Base-by-base conservation (phyloP, 2,329 filamentous ascomycete genomes). In the Calonectria fujianensis region DNA sequence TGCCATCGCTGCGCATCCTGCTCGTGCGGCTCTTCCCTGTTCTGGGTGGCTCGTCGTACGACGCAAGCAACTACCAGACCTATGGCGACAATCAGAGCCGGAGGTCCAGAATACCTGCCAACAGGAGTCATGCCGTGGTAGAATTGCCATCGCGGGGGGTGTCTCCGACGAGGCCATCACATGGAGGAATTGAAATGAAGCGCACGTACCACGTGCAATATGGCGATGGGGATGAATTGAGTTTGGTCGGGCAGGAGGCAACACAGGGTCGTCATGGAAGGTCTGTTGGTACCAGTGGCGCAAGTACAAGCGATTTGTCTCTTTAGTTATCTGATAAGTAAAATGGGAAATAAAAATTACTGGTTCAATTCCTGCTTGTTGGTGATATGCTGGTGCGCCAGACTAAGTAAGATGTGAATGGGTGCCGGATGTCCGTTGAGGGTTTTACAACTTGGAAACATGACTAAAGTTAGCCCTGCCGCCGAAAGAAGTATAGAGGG, bases 1-100 rank as follows among this genome's bases (percentile, higher is more conserved):
- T 85, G 76, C 84, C 84, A 0, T 76, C 83, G 4, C 72, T 84
- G 0, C 80, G 82, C 2, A 78, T 83, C 24, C 74, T 85, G 14
- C 74, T 85, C 3, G 74, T 81, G 18, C 77, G 77, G 1, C 9
- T 80, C 1, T 80, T 79, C 31, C 81, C 81, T 89, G 51, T 72
- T 16, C 76, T 81, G 3, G 79, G 79, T 18, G 79, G 79, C 20
- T 81, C 79, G 2, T 78, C 79, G 4, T 65, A 80, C 67, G 78
- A 79, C 63, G 74, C 79, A 29, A 80, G 79, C 78, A 80, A 75
- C 5, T 80, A 80, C 69, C 76, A 79, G 45, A 73, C 65, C 29
- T 75, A 80, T 31, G 77, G 78, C 35, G 76, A 74, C 20, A 76
- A 79, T 4, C 80, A 80, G 4, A 78, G 77, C 1, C 73, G 75